Percentiles rank a stretch among this genome's conserved stretches.
These are phyloP conservation scores for Tetracentron sinense DNA, from an alignment of 164 flowering plant species.

Conservation along the genomic window DNA sequence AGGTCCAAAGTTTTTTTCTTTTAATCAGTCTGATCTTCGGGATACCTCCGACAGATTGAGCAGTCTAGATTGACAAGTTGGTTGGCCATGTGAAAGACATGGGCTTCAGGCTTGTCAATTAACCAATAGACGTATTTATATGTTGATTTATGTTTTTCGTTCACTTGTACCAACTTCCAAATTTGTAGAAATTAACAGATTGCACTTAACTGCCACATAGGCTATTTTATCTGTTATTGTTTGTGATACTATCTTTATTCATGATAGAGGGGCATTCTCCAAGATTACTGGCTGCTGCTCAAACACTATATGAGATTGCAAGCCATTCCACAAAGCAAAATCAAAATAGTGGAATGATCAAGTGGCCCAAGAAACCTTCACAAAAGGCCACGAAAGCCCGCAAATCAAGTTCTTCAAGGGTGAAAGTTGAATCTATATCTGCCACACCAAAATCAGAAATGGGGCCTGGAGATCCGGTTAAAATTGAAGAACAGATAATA, in stretches of 20 bases:
- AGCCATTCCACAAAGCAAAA: conserved; percentile 24
- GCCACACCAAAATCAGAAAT: no score
- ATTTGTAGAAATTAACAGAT: no score
- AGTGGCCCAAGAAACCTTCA: conserved; percentile 52
- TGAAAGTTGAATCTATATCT: conserved; percentile 31
- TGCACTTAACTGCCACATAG: no score
- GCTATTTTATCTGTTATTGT: background rate
- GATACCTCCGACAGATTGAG: no score
- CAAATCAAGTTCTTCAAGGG: conserved; percentile 31
- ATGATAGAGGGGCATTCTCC: conserved; percentile 43
- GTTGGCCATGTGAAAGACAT: no score
- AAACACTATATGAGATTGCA: conserved; percentile 55
- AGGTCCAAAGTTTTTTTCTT: no score
- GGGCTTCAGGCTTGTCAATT: no score
- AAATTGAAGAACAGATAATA: conserved; percentile 18
- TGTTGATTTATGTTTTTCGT: no score
- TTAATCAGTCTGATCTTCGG: no score
- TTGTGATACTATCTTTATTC: conserved; percentile 5
- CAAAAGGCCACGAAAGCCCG: conserved; percentile 52
- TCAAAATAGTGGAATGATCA: conserved; percentile 24
- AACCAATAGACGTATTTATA: no score
- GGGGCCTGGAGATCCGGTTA: conserved; percentile 10
- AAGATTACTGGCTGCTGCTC: conserved; percentile 60
- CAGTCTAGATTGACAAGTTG: no score
- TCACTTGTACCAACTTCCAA: no score